Conservation (phyloP, 192 early-diverging fungal species). For the Backusella liffmaniae region DNA sequence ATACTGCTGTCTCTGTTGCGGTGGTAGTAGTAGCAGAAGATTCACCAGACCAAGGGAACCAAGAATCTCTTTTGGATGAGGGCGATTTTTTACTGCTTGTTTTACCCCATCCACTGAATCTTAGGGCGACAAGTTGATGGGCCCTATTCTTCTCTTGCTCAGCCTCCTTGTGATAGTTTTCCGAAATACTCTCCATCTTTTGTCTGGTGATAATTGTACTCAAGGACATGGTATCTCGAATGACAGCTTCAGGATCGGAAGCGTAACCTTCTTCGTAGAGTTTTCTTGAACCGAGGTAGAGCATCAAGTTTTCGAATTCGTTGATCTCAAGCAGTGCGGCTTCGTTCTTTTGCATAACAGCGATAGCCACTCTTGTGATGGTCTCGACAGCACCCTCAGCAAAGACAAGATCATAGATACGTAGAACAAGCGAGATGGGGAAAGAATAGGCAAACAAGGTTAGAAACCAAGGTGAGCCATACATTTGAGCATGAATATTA, state of each 20-base stretch:
- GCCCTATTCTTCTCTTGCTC: conserved; percentile 54
- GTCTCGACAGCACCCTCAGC: conserved; percentile 87
- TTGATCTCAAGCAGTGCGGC: conserved; percentile 65
- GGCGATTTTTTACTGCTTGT: conserved; percentile 14
- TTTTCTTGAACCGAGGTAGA: conserved; percentile 70
- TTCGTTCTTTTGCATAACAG: conserved; percentile 84
- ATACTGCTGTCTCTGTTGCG: not conserved
- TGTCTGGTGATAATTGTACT: conserved; percentile 62
- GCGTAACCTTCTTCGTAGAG: conserved; percentile 78
- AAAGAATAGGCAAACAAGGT: conserved; percentile 96
- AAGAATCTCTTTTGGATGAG: conserved; percentile 15
- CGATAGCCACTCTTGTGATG: conserved; percentile 84
- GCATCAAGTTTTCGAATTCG: conserved; percentile 80
- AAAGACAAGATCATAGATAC: conserved; percentile 90
- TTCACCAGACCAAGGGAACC: conserved; percentile 28
- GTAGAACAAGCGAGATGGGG: conserved; percentile 81
- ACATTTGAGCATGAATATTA: conserved; percentile 82
- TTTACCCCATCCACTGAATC: conserved; percentile 40
- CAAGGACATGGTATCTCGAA: conserved; percentile 77
- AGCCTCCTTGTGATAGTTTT: conserved; percentile 48
- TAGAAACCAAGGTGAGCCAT: conserved; percentile 96
- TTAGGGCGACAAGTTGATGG: conserved; percentile 45
- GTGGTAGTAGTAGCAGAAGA: not conserved
- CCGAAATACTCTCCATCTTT: conserved; percentile 72
- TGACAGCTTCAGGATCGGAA: conserved; percentile 58